Base-by-base conservation (phyloP, 805 yeast species). In the Nakazawaea laoshanensis region DNA sequence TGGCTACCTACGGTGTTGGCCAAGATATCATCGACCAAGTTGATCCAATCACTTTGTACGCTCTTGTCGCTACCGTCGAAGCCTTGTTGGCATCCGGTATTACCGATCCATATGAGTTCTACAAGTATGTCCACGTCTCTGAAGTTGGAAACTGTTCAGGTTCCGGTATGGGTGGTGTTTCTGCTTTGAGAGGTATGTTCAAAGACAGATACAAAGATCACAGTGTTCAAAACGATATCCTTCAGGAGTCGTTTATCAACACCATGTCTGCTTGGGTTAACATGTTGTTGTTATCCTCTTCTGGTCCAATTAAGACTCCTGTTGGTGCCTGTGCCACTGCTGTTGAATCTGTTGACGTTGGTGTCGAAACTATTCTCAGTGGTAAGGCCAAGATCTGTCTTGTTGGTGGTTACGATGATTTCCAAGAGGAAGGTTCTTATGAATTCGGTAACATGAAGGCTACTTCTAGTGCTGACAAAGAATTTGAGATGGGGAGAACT, bases 261-360 rank as follows among this genome's bases (percentile, higher is more conserved):
- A 92, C 97, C 33, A 89, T 92, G 96, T 73, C 95, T 42, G 98
- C 99, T 42, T 92, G 99, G 99, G 96, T 92, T 47, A 92, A 92
- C 56, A 92, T 92, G 99, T 73, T 92, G 69, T 68, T 94, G 56
- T 69, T 92, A 42, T 89, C 97, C 12, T 82, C 97, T 5, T 86
- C 96, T 39, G 99, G 99, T 63, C 99, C 99, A 41, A 87, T 88
- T 61, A 88, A 88, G 73, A 94, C 99, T 19, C 97, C 99, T 33
- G 98, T 92, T 36, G 99, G 95, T 67, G 99, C 99, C 25, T 92
- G 99, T 72, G 99, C 99, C 32, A 92, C 99, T 45, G 92, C 98
- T 36, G 82, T 92, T 41, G 98, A 92, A 68, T 92, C 98, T 42
- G 83, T 92, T 45, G 99, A 92, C 58, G 73, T 75, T 50, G 99